Percentiles rank a stretch among this genome's conserved stretches.
Conservation (phyloP, 2,329 filamentous ascomycete species). For the Pezicula radicicola region DNA sequence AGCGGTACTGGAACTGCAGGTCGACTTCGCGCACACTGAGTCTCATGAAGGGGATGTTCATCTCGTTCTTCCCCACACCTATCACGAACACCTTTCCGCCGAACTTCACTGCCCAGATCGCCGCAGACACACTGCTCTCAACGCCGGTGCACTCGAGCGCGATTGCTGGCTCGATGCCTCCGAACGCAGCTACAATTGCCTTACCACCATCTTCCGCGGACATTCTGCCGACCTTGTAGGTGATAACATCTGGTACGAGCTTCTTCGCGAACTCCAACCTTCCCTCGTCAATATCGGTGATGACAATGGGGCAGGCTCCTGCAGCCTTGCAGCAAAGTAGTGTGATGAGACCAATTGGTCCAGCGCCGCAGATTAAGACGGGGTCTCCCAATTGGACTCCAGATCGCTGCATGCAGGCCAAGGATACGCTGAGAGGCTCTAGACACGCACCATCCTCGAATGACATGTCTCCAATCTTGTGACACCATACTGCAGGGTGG, state of each 20-base stretch:
- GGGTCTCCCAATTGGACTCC: constrained; percentile 80
- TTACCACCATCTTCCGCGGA: constrained; percentile 69
- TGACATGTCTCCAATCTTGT: constrained; percentile 90
- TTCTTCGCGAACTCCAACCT: constrained; percentile 81
- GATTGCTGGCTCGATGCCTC: constrained; percentile 76
- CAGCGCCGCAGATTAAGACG: constrained; percentile 86
- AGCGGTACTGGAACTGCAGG: constrained; percentile 94
- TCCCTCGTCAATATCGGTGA: constrained; percentile 91
- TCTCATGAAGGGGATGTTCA: constrained; percentile 93
- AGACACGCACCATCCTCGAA: constrained; percentile 89
- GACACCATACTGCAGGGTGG: constrained; percentile 91
- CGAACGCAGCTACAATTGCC: constrained; percentile 66
- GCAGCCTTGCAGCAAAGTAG: constrained; percentile 81
- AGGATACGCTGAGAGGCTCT: constrained; percentile 84
- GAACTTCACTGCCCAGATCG: constrained; percentile 89
- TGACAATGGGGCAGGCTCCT: constrained; percentile 85
- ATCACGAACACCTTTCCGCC: constrained; percentile 97
- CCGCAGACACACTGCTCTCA: constrained; percentile 80
- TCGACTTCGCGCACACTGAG: constrained; percentile 89
- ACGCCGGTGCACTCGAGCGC: constrained; percentile 94
- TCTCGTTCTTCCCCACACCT: constrained; percentile 92
- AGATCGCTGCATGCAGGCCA: constrained; percentile 84
- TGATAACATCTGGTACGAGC: constrained; percentile 74
- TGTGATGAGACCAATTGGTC: constrained; percentile 89
- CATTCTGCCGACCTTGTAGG: constrained; percentile 70